Conservation (phyloP, 2,329 filamentous ascomycete species). For the Aspergillus terreus region DNA sequence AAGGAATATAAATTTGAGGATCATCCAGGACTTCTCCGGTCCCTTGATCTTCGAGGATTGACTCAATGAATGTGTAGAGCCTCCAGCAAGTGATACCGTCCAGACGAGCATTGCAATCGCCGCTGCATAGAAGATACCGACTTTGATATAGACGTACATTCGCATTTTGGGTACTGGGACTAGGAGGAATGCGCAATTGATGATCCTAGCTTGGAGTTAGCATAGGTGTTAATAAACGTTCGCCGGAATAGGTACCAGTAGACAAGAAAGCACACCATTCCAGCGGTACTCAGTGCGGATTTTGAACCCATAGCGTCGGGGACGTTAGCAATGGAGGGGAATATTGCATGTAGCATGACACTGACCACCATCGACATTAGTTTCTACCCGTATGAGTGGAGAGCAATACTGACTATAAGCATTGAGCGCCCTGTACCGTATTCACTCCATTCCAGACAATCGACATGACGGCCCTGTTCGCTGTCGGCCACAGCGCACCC, state of each 20-base stretch:
- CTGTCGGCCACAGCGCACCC: slow-evolving; percentile 43
- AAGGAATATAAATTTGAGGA: slow-evolving; percentile 37
- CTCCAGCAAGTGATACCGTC: slow-evolving; percentile 33
- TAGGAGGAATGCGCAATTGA: slow-evolving; percentile 38
- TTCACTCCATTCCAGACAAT: slow-evolving; percentile 48
- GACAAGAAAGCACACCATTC: slow-evolving; percentile 42
- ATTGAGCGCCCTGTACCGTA: slow-evolving; percentile 35
- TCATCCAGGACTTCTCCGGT: slow-evolving; percentile 33
- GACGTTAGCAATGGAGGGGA: slow-evolving; percentile 39
- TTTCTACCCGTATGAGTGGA: background rate
- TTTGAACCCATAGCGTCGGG: slow-evolving; percentile 39
- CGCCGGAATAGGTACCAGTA: slow-evolving; percentile 30
- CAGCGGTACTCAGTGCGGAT: slow-evolving; percentile 38
- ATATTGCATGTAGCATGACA: slow-evolving; percentile 43
- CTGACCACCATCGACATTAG: slow-evolving; percentile 5
- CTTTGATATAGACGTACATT: slow-evolving; percentile 32
- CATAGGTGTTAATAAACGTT: no score
- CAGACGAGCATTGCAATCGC: slow-evolving; percentile 40
- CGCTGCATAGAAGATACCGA: slow-evolving; percentile 36
- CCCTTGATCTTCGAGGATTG: slow-evolving; percentile 30
- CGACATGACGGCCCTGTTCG: slow-evolving; percentile 41
- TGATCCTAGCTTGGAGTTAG: slow-evolving; percentile 16
- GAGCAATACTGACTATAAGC: slow-evolving; percentile 25
- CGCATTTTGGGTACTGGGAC: slow-evolving; percentile 39
- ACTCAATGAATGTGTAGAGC: slow-evolving; percentile 19